Percentiles rank a stretch among this genome's conserved stretches.
Conservation (phyloP, 179 eudicot species). For the Silene coronaria region DNA sequence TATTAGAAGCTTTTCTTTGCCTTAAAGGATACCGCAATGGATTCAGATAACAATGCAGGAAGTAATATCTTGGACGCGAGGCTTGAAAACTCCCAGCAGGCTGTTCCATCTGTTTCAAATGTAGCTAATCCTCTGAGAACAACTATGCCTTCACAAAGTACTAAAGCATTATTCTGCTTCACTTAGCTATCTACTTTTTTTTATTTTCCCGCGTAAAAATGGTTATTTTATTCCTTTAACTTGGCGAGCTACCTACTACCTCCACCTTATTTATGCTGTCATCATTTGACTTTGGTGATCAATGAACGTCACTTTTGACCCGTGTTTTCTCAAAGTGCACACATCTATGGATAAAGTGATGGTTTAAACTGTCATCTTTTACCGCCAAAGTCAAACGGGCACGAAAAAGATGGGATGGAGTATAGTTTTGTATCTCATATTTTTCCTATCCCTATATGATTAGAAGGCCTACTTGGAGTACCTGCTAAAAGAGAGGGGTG, state of each 20-base stretch:
- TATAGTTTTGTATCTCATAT: not conserved
- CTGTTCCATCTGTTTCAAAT: slow-evolving; percentile 41
- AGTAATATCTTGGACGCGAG: slow-evolving; percentile 38
- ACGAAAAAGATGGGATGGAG: not conserved
- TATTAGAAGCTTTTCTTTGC: slow-evolving; percentile 2
- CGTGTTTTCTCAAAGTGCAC: not conserved
- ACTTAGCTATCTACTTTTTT: slow-evolving; percentile 4
- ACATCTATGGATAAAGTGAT: not conserved
- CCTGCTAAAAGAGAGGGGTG: slow-evolving; percentile 55
- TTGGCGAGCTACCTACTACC: not conserved
- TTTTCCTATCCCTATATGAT: slow-evolving; percentile 7
- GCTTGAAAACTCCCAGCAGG: slow-evolving; percentile 45
- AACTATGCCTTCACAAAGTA: slow-evolving; percentile 59
- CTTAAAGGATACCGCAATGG: slow-evolving; percentile 42
- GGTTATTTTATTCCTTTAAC: not conserved
- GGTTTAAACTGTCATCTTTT: not conserved
- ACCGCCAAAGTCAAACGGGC: not conserved
- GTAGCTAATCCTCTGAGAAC: slow-evolving; percentile 37
- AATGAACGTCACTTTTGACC: not conserved
- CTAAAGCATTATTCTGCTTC: slow-evolving; percentile 10
- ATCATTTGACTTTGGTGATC: not conserved
- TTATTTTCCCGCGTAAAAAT: not conserved
- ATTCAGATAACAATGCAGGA: slow-evolving; percentile 32
- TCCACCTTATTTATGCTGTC: not conserved
- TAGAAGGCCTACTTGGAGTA: slow-evolving; percentile 81